Base-by-base conservation (phyloP, 169 alveolate species). In the Theileria equi region DNA sequence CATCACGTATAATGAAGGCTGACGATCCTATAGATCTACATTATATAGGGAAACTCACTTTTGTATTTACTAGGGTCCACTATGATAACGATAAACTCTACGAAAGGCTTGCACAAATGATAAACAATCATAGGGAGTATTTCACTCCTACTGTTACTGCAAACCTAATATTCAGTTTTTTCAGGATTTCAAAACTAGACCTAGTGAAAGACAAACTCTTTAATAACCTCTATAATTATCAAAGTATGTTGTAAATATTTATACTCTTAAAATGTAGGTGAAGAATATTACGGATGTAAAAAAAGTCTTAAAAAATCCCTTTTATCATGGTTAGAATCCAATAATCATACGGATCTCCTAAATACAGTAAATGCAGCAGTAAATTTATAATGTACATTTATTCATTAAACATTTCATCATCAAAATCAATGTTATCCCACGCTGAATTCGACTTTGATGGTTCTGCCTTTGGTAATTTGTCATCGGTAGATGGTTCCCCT, bases 161-260 rank as follows among this genome's bases (percentile, higher is more conserved):
- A 48, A 77, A 77, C 55, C 49, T 77, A 38, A 44, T 77, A 38
- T 54, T 65, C 57, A 77, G 86, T 50, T 77, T 66, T 47, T 13
- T 52, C 16, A 23, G 81, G 35, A 57, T 77, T 35, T 32, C 41
- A 1, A 66, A 57, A 44, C 35, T 41, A 16, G 31, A 54, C 32
- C 10, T 77, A 70, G 81, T 77, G 29, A 54, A 11, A 19, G 43
- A 7, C 1, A 23, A 26, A 0, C 44, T 77, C 2, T 21, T 64
- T 5, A 16, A 64, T 16, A 64, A 34, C n/a, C 70, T 60, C 19
- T 10, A 17, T 31, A 52, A 21, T 50, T 4, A 16, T 19, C 23
- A 31, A 8, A 2, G 7, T 44, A 26, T 52, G 17, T 23, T 23
- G 34, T 28, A 50, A 19, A 50, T 7, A 26, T 26, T 50, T 3